phyloP scores from a whole-genome alignment of 129 eudicot genomes.

The Solidago caesia region DNA sequence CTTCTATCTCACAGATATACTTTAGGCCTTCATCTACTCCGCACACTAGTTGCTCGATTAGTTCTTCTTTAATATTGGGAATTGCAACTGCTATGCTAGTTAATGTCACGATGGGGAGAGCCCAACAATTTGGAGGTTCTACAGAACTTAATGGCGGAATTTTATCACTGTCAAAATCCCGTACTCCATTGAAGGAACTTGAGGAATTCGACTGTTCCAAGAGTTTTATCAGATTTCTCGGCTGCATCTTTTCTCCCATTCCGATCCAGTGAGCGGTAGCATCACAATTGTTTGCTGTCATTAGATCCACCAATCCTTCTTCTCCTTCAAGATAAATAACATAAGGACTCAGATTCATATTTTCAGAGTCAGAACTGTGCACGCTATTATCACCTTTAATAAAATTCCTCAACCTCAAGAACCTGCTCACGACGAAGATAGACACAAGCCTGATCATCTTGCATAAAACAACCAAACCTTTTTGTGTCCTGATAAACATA shows the following conservation, averaged over 20 bases:
- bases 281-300: constrained; percentile 43
- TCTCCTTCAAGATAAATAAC: constrained; percentile 85
- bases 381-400: constrained; percentile 14
- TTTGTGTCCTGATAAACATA: constrained; percentile 39
- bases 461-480: constrained; percentile 36
- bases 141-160: constrained; percentile 43
- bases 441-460: constrained; percentile 44
- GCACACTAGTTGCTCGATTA: constrained; percentile 34
- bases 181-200: constrained; percentile 39
- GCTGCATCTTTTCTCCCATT: constrained; percentile 57
- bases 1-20: constrained; percentile 47
- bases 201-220: constrained; percentile 30
- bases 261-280: constrained; percentile 50
- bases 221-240: constrained; percentile 45
- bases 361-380: constrained; percentile 21
- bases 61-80: constrained; percentile 33
- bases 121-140: constrained; percentile 77
- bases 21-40: constrained; percentile 55
- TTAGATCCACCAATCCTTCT: constrained; percentile 55
- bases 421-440: constrained; percentile 25
- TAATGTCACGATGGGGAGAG: constrained; percentile 73
- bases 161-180: constrained; percentile 46
- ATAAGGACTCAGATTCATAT: constrained; percentile 35
- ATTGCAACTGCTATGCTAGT: constrained; percentile 62
- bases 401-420: constrained; percentile 23